A percentile compares a stretch with the other conserved stretches of the same genome.
Evolutionary conservation across 441 rosid species (phyloP).

Genomic region (Bruguiera hainesii): DNA sequence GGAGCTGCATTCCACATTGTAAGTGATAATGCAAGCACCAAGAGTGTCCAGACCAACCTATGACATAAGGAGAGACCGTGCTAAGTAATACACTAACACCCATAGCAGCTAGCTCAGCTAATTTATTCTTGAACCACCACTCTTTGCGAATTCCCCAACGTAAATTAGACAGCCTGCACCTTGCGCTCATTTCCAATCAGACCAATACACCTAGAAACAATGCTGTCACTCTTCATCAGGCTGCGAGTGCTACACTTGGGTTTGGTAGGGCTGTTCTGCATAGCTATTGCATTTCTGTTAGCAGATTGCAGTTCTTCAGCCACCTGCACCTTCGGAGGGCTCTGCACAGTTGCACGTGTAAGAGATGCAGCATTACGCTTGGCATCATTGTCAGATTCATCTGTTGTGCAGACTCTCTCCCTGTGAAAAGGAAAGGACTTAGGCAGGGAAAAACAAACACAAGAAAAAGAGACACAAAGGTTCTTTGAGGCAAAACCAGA

Average conservation of each 20-base stretch:
- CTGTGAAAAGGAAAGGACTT: conserved; percentile 30
- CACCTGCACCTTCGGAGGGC: conserved; percentile 41
- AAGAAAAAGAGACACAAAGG: not conserved
- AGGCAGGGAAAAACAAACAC: conserved; percentile 6
- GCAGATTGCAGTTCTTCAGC: conserved; percentile 34
- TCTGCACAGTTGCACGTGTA: conserved; percentile 38
- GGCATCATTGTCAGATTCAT: conserved; percentile 38
- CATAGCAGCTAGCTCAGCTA: not conserved
- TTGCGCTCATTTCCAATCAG: conserved; percentile 33
- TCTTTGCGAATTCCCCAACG: too few species aligned
- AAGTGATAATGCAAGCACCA: conserved; percentile 12
- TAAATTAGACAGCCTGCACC: conserved; percentile 26
- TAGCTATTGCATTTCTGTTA: conserved; percentile 27
- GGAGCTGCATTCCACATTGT: conserved; percentile 2
- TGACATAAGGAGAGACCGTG: not conserved
- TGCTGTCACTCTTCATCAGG: conserved; percentile 74
- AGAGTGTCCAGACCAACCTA: not conserved
- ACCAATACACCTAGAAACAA: conserved; percentile 72
- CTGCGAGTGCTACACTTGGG: conserved; percentile 46
- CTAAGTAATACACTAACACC: not conserved
- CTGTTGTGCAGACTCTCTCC: conserved; percentile 65
- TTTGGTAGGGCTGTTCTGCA: conserved; percentile 38
- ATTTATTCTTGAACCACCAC: conserved; percentile 3
- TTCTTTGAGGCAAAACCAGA: conserved; percentile 5
- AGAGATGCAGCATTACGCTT: conserved; percentile 36